Evolutionary conservation across 768 basidiomycete genomes (phyloP).

Genomic region (Phaeotremella skinneri): DNA sequence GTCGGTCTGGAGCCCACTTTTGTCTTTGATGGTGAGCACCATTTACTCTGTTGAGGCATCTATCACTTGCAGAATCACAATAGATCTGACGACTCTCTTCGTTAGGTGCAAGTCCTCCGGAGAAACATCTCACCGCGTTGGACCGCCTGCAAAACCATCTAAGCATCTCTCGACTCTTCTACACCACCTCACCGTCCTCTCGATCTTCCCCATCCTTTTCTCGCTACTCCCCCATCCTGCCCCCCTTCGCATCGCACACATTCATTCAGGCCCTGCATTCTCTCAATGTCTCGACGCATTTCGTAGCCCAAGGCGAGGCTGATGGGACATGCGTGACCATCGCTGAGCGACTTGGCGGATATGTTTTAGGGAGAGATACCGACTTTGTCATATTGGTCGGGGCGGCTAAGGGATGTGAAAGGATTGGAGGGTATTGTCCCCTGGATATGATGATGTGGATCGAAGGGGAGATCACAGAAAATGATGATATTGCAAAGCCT

Average conservation of each 20-base stretch:
- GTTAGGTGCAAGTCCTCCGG: slow-evolving; percentile 44
- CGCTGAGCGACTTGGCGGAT: slow-evolving; percentile 46
- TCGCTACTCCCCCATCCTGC: slow-evolving; percentile 33
- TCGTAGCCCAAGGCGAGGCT: slow-evolving; percentile 48
- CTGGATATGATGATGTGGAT: slow-evolving; percentile 50
- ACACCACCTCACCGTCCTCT: slow-evolving; percentile 46
- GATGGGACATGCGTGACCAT: slow-evolving; percentile 45
- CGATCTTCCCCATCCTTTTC: slow-evolving; percentile 46
- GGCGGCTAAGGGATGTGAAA: slow-evolving; percentile 8
- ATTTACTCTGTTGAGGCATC: not conserved
- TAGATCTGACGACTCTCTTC: not conserved
- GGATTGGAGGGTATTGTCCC: slow-evolving; percentile 46
- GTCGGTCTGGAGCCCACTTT: slow-evolving; percentile 49
- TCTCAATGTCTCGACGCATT: slow-evolving; percentile 37
- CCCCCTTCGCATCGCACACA: slow-evolving; percentile 44
- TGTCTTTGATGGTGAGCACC: slow-evolving; percentile 51
- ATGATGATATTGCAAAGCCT: not conserved
- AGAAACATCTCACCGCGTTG: slow-evolving; percentile 46
- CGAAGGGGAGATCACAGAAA: slow-evolving; percentile 23
- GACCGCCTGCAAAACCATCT: slow-evolving; percentile 29
- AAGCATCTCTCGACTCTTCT: slow-evolving; percentile 44
- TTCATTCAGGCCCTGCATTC: slow-evolving; percentile 41
- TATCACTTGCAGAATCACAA: not conserved
- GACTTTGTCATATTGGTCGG: slow-evolving; percentile 47
- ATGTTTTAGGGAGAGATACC: slow-evolving; percentile 45